phyloP scores from a whole-genome alignment of 768 basidiomycete genomes.

The Mycena polygramma region DNA sequence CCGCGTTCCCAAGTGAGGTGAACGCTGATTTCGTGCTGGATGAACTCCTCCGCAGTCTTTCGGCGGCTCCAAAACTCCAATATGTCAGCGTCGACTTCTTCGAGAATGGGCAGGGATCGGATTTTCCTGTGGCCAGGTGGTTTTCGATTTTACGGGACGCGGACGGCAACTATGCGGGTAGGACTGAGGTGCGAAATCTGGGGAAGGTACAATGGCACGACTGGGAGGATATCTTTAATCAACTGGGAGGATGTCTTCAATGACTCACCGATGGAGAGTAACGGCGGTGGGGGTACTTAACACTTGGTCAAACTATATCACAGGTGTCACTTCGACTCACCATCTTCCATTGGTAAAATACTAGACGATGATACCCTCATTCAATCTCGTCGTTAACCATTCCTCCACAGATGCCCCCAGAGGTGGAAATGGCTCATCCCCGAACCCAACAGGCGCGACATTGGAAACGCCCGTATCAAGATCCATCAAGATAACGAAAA shows the following conservation, averaged over 20 bases:
- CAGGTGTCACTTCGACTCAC: too few species aligned
- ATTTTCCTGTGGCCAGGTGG: background rate
- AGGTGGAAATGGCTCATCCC: background rate
- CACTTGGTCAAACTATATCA: too few species aligned
- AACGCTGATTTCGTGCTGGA: background rate
- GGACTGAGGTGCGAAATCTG: background rate
- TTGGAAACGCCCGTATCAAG: background rate
- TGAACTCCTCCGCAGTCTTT: background rate
- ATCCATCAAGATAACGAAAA: constrained; percentile 10
- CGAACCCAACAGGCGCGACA: constrained; percentile 2
- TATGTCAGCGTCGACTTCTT: constrained; percentile 1
- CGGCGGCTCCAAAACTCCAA: background rate
- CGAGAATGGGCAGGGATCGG: too few species aligned
- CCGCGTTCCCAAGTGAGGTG: background rate
- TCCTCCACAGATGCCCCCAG: background rate
- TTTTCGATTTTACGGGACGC: background rate
- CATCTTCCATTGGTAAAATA: too few species aligned
- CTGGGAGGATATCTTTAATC: constrained; percentile 1
- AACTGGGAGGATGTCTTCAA: too few species aligned
- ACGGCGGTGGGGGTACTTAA: too few species aligned
- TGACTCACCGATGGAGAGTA: too few species aligned
- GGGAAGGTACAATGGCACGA: background rate
- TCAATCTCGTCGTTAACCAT: constrained; percentile 11
- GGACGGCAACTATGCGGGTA: background rate
- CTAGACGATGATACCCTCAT: constrained; percentile 16